Evolutionary conservation across 1,139 yeast species (phyloP).

Genomic region (Scheffersomyces stambukii): DNA sequence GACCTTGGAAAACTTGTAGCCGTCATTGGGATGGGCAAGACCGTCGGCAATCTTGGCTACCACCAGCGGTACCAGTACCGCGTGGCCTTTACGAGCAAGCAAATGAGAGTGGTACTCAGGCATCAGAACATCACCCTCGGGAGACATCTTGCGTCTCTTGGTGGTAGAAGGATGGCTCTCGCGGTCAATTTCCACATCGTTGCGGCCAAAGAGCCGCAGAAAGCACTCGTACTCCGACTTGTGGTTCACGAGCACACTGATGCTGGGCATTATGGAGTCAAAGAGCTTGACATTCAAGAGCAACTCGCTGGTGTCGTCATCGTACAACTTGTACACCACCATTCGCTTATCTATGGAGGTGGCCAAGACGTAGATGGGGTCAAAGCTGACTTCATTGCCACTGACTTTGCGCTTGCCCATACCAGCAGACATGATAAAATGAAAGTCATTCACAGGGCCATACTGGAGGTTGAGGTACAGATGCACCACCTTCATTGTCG

Average conservation of each 20-base stretch:
- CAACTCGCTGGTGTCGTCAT: constrained; percentile 14
- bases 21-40: no score
- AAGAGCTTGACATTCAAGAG: constrained; percentile 10
- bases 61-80: no score
- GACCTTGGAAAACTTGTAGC: no score
- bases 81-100: no score
- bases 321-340: constrained; percentile 22
- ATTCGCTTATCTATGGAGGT: constrained; percentile 21
- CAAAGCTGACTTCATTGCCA: constrained; percentile 5
- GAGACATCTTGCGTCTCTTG: no score
- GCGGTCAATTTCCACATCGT: no score
- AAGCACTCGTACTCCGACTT: constrained; percentile 5
- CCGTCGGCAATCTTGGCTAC: no score
- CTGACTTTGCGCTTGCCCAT: constrained; percentile 4
- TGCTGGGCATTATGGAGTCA: constrained; percentile 11
- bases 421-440: neutral
- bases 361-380: constrained; percentile 21
- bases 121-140: no score
- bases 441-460: constrained; percentile 22
- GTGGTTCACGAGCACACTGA: constrained; percentile 7
- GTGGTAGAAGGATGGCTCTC: no score
- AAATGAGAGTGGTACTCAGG: no score
- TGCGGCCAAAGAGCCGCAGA: constrained; percentile 6
- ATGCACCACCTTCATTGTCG: constrained; percentile 16
- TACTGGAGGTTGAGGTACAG: constrained; percentile 20